Evolutionary conservation across 495 filamentous ascomycete genomes (phyloP).

Genomic region (Sphaerosporella brunnea): DNA sequence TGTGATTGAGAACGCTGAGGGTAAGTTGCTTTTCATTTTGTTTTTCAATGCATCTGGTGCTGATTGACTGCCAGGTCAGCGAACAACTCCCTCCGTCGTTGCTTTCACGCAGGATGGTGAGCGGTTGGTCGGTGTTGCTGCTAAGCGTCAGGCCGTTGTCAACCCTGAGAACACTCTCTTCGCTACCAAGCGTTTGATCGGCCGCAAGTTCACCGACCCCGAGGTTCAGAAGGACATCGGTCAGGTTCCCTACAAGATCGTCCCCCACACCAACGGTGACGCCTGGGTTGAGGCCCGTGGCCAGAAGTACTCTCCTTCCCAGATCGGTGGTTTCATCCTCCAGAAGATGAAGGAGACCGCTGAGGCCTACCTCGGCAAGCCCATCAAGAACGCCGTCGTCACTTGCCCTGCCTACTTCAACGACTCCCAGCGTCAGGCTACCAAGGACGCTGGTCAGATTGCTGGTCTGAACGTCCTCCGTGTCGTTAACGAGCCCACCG

Average conservation of each 20-base stretch:
- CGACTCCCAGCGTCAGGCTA: slow-evolving; percentile 91
- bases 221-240: slow-evolving; percentile 97
- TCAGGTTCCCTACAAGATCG: slow-evolving; percentile 98
- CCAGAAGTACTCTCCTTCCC: slow-evolving; percentile 94
- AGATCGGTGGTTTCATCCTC: slow-evolving; percentile 92
- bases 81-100: slow-evolving; percentile 93
- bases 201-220: slow-evolving; percentile 87
- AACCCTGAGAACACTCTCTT: slow-evolving; percentile 99
- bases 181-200: slow-evolving; percentile 98
- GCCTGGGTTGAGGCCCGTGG: slow-evolving; percentile 94
- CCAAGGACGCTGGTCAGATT: slow-evolving; percentile 95
- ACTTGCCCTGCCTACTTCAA: slow-evolving; percentile 98
- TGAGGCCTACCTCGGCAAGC: slow-evolving; percentile 74
- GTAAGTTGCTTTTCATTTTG: slow-evolving; percentile 43
- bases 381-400: slow-evolving; percentile 84
- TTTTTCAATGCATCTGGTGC: no score
- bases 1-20: slow-evolving; percentile 96
- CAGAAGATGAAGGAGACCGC: slow-evolving; percentile 99
- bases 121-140: slow-evolving; percentile 91
- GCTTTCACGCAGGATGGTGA: slow-evolving; percentile 95
- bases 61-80: slow-evolving; percentile 44
- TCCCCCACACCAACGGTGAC: slow-evolving; percentile 94
- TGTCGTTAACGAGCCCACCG: slow-evolving; percentile 93
- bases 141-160: slow-evolving; percentile 97
- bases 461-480: slow-evolving; percentile 87